Evolutionary conservation across 2,329 filamentous ascomycete genomes (phyloP).

Genomic region (Monosporascus cannonballus): DNA sequence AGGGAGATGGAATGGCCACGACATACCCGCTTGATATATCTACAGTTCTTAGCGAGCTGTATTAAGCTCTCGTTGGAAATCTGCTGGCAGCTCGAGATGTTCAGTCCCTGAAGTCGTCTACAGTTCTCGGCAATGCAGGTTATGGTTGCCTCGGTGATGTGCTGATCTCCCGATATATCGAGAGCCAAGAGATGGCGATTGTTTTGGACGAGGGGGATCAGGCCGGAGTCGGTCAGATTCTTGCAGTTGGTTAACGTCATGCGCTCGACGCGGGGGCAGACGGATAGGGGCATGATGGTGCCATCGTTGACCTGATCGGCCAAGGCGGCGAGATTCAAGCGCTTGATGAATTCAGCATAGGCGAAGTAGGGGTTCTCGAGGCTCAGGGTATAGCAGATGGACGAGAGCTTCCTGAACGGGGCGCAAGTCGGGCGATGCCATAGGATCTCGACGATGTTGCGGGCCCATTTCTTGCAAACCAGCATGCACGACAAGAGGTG

Average conservation of each 20-base stretch:
- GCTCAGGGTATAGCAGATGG: conserved; percentile 73
- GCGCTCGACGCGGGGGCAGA: conserved; percentile 87
- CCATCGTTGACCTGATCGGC: conserved; percentile 77
- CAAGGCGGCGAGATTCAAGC: conserved; percentile 81
- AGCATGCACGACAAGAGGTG: conserved; percentile 87
- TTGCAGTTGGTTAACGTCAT: conserved; percentile 88
- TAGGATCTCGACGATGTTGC: conserved; percentile 84
- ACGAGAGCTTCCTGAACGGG: conserved; percentile 74
- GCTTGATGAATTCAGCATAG: conserved; percentile 85
- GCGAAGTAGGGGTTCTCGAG: conserved; percentile 73
- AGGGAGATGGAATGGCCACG: not conserved
- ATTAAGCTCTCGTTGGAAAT: conserved; percentile 85
- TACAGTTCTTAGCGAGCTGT: conserved; percentile 73
- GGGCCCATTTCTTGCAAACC: conserved; percentile 89
- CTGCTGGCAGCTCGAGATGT: conserved; percentile 79
- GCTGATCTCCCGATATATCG: conserved; percentile 76
- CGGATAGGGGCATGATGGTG: conserved; percentile 72
- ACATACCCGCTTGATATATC: conserved; percentile 77
- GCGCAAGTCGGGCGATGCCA: conserved; percentile 94
- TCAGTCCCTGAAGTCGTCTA: conserved; percentile 79
- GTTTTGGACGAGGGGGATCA: conserved; percentile 71
- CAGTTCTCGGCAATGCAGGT: conserved; percentile 74
- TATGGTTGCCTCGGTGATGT: conserved; percentile 37
- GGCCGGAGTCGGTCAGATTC: conserved; percentile 74
- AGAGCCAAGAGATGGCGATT: conserved; percentile 80